phyloP scores from a whole-genome alignment of 108 stramenopile species.

The Seminavis robusta region DNA sequence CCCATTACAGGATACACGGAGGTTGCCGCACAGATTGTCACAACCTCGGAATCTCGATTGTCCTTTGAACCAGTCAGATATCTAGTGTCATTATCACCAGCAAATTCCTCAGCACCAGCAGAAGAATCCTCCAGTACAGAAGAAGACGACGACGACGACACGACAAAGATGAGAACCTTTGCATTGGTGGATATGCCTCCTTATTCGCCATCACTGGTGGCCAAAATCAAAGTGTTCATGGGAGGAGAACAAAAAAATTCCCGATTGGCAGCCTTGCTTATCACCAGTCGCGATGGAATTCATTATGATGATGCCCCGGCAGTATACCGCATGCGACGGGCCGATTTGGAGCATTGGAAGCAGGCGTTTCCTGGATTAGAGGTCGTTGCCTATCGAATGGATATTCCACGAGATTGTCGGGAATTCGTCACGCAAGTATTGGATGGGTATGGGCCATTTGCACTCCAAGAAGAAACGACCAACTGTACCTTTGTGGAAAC shows the following conservation, averaged over 20 bases:
- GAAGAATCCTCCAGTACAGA: slow-evolving; percentile 4
- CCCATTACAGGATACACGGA: slow-evolving; percentile 23
- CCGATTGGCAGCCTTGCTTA: slow-evolving; percentile 47
- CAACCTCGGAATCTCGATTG: slow-evolving; percentile 12
- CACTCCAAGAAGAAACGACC: slow-evolving; percentile 36
- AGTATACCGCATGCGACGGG: slow-evolving; percentile 44
- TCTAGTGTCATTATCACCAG: slow-evolving; percentile 35
- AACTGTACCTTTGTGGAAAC: slow-evolving; percentile 66
- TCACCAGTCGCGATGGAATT: slow-evolving; percentile 70
- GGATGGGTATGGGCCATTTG: slow-evolving; percentile 89
- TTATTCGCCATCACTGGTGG: slow-evolving; percentile 59
- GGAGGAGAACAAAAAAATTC: slow-evolving; percentile 30
- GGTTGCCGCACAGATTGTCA: slow-evolving; percentile 36
- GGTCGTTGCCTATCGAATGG: slow-evolving; percentile 64
- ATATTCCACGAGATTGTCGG: slow-evolving; percentile 76
- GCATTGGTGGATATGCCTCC: slow-evolving; percentile 84
- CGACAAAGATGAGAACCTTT: slow-evolving; percentile 18
- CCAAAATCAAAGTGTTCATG: slow-evolving; percentile 65
- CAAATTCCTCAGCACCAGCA: neutral
- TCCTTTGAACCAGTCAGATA: slow-evolving; percentile 51
- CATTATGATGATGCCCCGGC: slow-evolving; percentile 70
- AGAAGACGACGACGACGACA: slow-evolving; percentile 13
- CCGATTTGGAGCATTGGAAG: slow-evolving; percentile 57
- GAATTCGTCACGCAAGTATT: slow-evolving; percentile 58
- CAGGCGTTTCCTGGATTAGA: slow-evolving; percentile 54